phyloP scores from a whole-genome alignment of 1,284 basidiomycete species.

The Ustilago tritici region DNA sequence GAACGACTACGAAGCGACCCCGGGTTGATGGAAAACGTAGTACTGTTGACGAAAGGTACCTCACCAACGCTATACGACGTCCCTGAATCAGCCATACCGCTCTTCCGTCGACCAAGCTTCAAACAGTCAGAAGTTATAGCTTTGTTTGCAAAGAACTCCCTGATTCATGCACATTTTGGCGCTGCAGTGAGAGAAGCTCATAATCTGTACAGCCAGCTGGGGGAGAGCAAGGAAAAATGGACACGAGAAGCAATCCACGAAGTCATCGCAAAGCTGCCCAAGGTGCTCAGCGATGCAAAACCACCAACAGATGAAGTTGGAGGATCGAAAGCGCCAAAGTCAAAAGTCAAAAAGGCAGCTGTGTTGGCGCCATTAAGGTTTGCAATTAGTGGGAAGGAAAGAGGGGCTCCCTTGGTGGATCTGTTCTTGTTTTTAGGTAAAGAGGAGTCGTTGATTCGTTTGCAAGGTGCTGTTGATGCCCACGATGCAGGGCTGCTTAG shows the following conservation, averaged over 20 bases:
- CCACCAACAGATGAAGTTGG: conserved; percentile 3
- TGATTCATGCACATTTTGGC: conserved; percentile 28
- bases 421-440: conserved; percentile 38
- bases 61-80: conserved; percentile 36
- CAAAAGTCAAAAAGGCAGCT: conserved; percentile 41
- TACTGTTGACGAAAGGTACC: conserved; percentile 29
- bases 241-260: conserved; percentile 19
- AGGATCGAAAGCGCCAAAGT: conserved; percentile 5
- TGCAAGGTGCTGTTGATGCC: conserved; percentile 20
- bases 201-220: not conserved
- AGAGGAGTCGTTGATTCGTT: conserved; percentile 9
- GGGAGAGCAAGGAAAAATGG: conserved; percentile 15
- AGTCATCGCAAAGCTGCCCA: conserved; percentile 26
- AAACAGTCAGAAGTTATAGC: not conserved
- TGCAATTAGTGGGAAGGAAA: conserved; percentile 30
- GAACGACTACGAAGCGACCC: not conserved
- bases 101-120: conserved; percentile 26
- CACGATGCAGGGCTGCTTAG: not conserved
- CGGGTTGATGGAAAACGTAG: conserved; percentile 15
- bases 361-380: conserved; percentile 46
- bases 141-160: conserved; percentile 13
- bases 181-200: conserved; percentile 14
- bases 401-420: conserved; percentile 44
- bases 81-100: conserved; percentile 20
- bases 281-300: conserved; percentile 11